Evolutionary conservation across 768 basidiomycete species (phyloP), one percentile per base, ranked within the genome.

Genomic region (Chalciporus sphaerocephalus): DNA sequence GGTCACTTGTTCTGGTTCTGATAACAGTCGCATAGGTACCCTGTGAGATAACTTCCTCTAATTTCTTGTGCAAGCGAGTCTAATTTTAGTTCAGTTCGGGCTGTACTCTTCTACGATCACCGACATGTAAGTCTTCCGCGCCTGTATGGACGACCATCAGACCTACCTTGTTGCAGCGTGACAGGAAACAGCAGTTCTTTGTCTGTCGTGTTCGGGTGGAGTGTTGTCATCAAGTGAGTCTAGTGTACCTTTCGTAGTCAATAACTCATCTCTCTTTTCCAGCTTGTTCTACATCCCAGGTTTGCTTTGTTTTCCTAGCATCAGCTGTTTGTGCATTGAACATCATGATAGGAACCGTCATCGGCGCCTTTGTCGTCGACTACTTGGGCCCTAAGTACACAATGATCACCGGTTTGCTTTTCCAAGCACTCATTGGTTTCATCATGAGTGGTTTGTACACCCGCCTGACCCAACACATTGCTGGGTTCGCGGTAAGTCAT

Each of bases 371-470:
- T 56, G 64, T 83, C 13, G 76, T 90, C 22, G 89, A 92, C 57
- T 75, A 76, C 54, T 57, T 92, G 41, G 87, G 87, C 0, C 84
- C 91, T 6, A 89, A 86, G 65, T 70, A 72, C 38, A 83, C 82
- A 4, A 86, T 89, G 85, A 88, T 90, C 52, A 54, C 59, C 21
- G 87, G 88, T 36, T 74, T 90, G 9, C 32, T 88, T 21, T 54
- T 66, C 20, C 88, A 91, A 62, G 82, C 85, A 2, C 40, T 87
- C 51, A 70, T 88, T 38, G 89, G 94, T 6, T 96, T 96, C 68
- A 79, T 91, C 63, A 89, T 97, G 85, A 87, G 87, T 50, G 94
- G 90, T 1, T 69, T 81, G 16, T 96, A 94, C 67, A 57, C 50
- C 20, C 69, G 72, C 66, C 70, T 92, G 43, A 75, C 76, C 11